Base-by-base conservation (phyloP, 352 stramenopile species). In the Phytophthora pini region DNA sequence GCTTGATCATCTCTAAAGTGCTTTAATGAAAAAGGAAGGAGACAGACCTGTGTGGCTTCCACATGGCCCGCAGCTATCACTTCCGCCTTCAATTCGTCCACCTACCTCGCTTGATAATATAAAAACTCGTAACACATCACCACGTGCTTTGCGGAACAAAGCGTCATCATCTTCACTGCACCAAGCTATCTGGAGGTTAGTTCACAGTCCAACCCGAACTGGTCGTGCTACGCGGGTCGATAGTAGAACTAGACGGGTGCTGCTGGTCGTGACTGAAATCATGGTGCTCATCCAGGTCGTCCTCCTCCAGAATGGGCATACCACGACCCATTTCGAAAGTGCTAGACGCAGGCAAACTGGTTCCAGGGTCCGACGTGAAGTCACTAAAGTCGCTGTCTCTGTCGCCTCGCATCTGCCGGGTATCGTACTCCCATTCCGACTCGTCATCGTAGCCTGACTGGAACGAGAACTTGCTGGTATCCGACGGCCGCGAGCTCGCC, bases 391-490 rank as follows among this genome's bases (percentile, higher is more conserved):
- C 56, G 45, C 62, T 74, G 29, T 39, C 56, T 24, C 60, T 67
- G 44, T 73, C 51, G 45, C 69, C 65, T 47, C 57, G 41, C 12
- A 72, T 73, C 22, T 77, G 58, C 44, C 73, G 70, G 20, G 73
- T 80, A 67, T 92, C 84, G 59, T 79, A 92, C 46, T 90, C 84
- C 79, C 80, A 92, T 48, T 92, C 84, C 9, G 75, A 71, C 36
- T 89, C 79, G 58, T 90, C 78, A 56, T 90, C 81, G 63, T 88
- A 92, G 26, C 74, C 81, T 10, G 84, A 89, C 60, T 88, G 77
- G 74, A 92, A 90, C 54, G 84, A 92, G 46, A 88, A 88, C 61
- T 92, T 92, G 70, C 55, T 82, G 24, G 64, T 72, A 31, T 90
- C 84, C 8, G 84, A 90, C 57, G 76, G 81, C 2, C 71, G 70